Evolutionary conservation across 2,329 filamentous ascomycete genomes (phyloP).

Genomic region (Cladosporium sp.): DNA sequence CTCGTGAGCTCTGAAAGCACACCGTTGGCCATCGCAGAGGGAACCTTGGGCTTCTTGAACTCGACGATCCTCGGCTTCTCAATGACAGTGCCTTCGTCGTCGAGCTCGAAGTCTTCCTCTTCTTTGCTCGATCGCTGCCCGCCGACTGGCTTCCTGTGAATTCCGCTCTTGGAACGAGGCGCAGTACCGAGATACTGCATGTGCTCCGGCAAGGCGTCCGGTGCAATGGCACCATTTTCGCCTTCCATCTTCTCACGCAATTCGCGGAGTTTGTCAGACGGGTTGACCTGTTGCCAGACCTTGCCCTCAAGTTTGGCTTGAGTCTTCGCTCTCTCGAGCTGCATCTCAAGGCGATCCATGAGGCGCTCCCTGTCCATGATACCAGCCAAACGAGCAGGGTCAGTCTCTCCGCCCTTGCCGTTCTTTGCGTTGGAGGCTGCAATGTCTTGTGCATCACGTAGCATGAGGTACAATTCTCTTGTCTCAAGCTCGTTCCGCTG

Average conservation of each 20-base stretch:
- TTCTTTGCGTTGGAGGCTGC: slow-evolving; percentile 79
- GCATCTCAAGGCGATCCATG: slow-evolving; percentile 90
- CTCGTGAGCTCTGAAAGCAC: slow-evolving; percentile 65
- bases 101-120: slow-evolving; percentile 21
- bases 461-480: slow-evolving; percentile 94
- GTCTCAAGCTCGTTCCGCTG: slow-evolving; percentile 95
- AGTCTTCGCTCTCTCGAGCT: slow-evolving; percentile 93
- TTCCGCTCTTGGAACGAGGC: slow-evolving; percentile 34
- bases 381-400: slow-evolving; percentile 75
- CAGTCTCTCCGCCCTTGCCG: slow-evolving; percentile 50
- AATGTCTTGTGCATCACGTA: slow-evolving; percentile 92
- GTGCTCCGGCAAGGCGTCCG: slow-evolving; percentile 42
- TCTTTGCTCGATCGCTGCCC: neutral
- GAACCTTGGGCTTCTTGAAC: slow-evolving; percentile 65
- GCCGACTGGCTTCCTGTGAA: slow-evolving; percentile 30
- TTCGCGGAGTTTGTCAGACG: slow-evolving; percentile 85
- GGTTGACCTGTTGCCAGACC: slow-evolving; percentile 76
- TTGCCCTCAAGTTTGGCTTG: slow-evolving; percentile 95
- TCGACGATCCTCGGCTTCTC: slow-evolving; percentile 76
- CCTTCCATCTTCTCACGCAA: slow-evolving; percentile 92
- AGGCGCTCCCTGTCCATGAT: slow-evolving; percentile 88
- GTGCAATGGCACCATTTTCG: slow-evolving; percentile 38
- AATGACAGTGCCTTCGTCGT: slow-evolving; percentile 59
- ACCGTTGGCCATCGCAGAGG: slow-evolving; percentile 50
- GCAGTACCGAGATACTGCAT: slow-evolving; percentile 59